Percentiles rank a stretch among this genome's conserved stretches.
These are phyloP conservation scores for Solanum aculeatissimum DNA, from an alignment of 305 asterid genomes.

Conservation along the genomic window DNA sequence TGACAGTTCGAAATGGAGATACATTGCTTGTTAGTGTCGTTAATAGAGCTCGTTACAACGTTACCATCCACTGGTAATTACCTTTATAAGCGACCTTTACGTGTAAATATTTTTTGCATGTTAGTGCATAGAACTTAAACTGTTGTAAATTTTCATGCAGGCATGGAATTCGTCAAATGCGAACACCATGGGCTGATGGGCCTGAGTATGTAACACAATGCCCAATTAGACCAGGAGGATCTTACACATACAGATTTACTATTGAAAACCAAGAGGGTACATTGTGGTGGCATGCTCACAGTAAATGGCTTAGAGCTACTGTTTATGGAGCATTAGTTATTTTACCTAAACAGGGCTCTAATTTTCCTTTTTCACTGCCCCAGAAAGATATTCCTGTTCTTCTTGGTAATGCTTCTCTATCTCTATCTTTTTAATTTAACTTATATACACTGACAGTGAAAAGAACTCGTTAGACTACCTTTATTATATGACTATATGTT, in stretches of 20 bases:
- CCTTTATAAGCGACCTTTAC: neutral
- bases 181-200: slow-evolving; percentile 90
- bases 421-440: neutral
- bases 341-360: slow-evolving; percentile 43
- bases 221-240: slow-evolving; percentile 67
- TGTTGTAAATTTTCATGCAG: slow-evolving; percentile 9
- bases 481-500: neutral
- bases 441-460: neutral
- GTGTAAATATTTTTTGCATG: neutral
- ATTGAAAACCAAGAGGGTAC: slow-evolving; percentile 72
- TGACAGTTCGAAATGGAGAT: slow-evolving; percentile 29
- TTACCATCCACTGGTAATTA: slow-evolving; percentile 30
- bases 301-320: slow-evolving; percentile 81
- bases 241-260: slow-evolving; percentile 57
- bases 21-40: slow-evolving; percentile 14
- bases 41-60: slow-evolving; percentile 25
- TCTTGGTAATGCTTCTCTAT: slow-evolving; percentile 35
- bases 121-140: neutral
- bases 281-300: slow-evolving; percentile 93
- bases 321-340: slow-evolving; percentile 73
- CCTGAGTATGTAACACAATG: slow-evolving; percentile 78
- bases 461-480: neutral
- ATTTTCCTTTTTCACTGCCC: slow-evolving; percentile 50
- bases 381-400: slow-evolving; percentile 39
- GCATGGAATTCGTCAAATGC: slow-evolving; percentile 72